Percentiles rank a stretch among this genome's conserved stretches.
Conservation (phyloP, 306 rosid genomes). For the Glycyrrhiza uralensis region DNA sequence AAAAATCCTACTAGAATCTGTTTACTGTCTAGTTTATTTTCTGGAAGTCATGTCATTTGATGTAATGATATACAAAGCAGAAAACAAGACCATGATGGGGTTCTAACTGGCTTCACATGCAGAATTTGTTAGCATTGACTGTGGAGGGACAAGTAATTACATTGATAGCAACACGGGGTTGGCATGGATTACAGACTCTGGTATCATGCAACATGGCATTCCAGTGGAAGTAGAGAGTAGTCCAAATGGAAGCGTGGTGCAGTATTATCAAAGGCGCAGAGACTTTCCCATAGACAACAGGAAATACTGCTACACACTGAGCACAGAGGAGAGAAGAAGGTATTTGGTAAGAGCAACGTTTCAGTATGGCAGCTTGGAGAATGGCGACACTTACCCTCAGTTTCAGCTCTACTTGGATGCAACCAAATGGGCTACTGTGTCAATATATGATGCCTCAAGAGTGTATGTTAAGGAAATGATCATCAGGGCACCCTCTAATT, state of each 20-base stretch:
- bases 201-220: constrained; percentile 43
- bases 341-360: constrained; percentile 68
- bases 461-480: constrained; percentile 70
- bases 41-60: neutral
- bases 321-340: constrained; percentile 58
- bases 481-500: constrained; percentile 68
- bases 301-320: constrained; percentile 63
- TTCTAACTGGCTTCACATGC: constrained; percentile 13
- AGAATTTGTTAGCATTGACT: constrained; percentile 79
- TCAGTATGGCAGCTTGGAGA: constrained; percentile 57
- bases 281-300: constrained; percentile 63
- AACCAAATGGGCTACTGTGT: constrained; percentile 76
- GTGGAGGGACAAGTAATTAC: constrained; percentile 68
- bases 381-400: constrained; percentile 79
- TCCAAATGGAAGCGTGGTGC: constrained; percentile 46
- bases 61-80: neutral
- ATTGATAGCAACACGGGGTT: constrained; percentile 61
- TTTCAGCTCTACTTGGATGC: constrained; percentile 78
- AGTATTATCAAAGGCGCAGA: constrained; percentile 53
- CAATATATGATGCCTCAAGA: constrained; percentile 66
- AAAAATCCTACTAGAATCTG: too few species aligned
- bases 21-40: too few species aligned
- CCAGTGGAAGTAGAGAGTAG: constrained; percentile 44
- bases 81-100: neutral
- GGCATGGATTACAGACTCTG: constrained; percentile 65